Conservation (phyloP, 2,329 filamentous ascomycete genomes). For the Zymoseptoria pseudotritici region DNA sequence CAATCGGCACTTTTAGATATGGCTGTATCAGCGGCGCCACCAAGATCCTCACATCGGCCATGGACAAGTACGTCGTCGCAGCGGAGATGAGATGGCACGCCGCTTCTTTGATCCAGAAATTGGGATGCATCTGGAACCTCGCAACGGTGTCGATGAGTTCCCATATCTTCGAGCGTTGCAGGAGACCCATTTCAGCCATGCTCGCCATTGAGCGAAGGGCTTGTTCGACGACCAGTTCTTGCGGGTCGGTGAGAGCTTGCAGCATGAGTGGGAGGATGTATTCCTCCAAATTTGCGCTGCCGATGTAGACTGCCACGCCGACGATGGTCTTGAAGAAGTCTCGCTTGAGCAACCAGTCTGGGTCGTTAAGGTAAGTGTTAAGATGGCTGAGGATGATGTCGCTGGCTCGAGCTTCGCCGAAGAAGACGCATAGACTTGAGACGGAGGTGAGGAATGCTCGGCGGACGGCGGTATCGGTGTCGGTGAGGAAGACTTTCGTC, state of each 20-base stretch:
- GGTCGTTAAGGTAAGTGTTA: conserved; percentile 94
- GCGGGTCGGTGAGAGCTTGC: conserved; percentile 83
- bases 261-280: conserved; percentile 95
- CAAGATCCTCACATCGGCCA: conserved; percentile 77
- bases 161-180: conserved; percentile 78
- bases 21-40: conserved; percentile 71
- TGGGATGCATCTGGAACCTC: conserved; percentile 87
- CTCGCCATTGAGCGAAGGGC: conserved; percentile 81
- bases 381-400: conserved; percentile 94
- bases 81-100: conserved; percentile 75
- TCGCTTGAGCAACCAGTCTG: conserved; percentile 93
- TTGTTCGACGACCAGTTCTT: conserved; percentile 89
- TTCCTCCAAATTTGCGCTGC: conserved; percentile 81
- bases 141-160: conserved; percentile 77
- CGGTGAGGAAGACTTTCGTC: conserved; percentile 83
- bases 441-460: conserved; percentile 89
- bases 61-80: conserved; percentile 65
- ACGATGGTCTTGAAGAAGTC: conserved; percentile 95
- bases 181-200: conserved; percentile 78
- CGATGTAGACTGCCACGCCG: conserved; percentile 83
- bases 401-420: conserved; percentile 82
- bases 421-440: conserved; percentile 87
- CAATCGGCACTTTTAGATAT: conserved; percentile 68
- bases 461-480: conserved; percentile 75
- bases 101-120: conserved; percentile 89